These are phyloP conservation scores for Didymella keratinophila DNA, from an alignment of 2,329 filamentous ascomycete species.

Conservation along the genomic window DNA sequence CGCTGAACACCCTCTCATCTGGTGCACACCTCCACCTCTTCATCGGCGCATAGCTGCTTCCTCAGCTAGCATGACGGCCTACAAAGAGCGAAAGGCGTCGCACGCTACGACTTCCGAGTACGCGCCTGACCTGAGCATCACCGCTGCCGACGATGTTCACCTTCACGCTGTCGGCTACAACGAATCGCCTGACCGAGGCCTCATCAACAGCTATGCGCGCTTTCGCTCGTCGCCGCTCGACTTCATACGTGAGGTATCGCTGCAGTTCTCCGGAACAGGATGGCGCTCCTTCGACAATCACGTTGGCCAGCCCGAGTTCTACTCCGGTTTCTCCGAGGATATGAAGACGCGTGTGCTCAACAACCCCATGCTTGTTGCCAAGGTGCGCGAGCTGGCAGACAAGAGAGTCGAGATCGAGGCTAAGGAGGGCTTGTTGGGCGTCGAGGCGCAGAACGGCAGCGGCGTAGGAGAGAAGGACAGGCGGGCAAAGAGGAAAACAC, in stretches of 20 bases:
- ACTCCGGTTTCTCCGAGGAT: conserved; percentile 86
- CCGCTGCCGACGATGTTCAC: conserved; percentile 54
- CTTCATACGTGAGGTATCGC: conserved; percentile 90
- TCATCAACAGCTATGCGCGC: conserved; percentile 84
- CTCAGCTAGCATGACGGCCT: conserved; percentile 10
- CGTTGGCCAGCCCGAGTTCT: conserved; percentile 93
- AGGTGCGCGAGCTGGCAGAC: conserved; percentile 79
- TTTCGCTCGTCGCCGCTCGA: conserved; percentile 78
- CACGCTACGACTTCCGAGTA: conserved; percentile 30
- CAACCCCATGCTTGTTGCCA: conserved; percentile 75
- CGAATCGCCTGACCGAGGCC: conserved; percentile 66
- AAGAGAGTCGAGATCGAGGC: conserved; percentile 78
- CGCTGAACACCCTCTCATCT: background rate
- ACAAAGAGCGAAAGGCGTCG: conserved; percentile 2
- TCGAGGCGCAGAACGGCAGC: conserved; percentile 7
- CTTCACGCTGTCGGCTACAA: conserved; percentile 56
- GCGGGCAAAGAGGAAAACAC: conserved; percentile 68
- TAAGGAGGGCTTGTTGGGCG: conserved; percentile 68
- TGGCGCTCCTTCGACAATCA: conserved; percentile 94
- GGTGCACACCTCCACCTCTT: background rate
- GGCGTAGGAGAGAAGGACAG: conserved; percentile 59
- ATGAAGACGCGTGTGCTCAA: conserved; percentile 83
- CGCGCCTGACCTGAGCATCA: conserved; percentile 57
- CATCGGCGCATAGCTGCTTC: background rate
- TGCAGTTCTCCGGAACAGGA: conserved; percentile 90